Evolutionary conservation across 208 protist species (phyloP), one percentile per base, ranked within the genome.

Genomic region (Herpetomonas samuelpessoai): DNA sequence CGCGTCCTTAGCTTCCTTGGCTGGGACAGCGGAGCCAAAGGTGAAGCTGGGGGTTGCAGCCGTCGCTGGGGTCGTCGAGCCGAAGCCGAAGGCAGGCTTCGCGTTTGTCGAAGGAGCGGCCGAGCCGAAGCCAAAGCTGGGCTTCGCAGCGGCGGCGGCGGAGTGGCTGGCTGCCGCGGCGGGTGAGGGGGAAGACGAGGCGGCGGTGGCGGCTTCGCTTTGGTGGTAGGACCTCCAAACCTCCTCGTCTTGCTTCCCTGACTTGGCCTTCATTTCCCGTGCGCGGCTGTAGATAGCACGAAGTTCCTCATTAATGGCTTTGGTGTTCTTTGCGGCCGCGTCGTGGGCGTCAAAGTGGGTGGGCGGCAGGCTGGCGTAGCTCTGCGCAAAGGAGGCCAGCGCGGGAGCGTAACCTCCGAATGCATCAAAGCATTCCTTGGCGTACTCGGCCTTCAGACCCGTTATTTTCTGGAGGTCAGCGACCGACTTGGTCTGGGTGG

Each of bases 311-410:
- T 95, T 95, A 44, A 95, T 92, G n/a, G 53, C 61, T 35, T 51
- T 24, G 12, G 67, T 67, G 41, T 94, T 86, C 3, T n/a, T 57
- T 25, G 61, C 59, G 2, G 29, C 28, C 3, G 73, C 66, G 19
- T 47, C 52, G 6, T 65, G 26, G 3, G 62, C 52, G 35, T 86
- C 64, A 61, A 95, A 95, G 66, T 81, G 82, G 21, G 70, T 64
- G 2, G 71, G 50, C 16, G 81, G 81, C 7, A 95, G 52, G 12
- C 52, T 45, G 0, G 75, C 35, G 49, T 75, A 88, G 31, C 74
- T 88, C 57, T 92, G 85, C 9, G 75, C 85, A 60, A 95, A 95
- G 16, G 85, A 89, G 2, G 81, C 88, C 14, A 95, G 64, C 6
- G 83, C 85, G 12, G 64, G 73, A 9, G 71, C 64, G 51, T 88